Conservation (phyloP, 331 rosid species). For the Malus hybrid region DNA sequence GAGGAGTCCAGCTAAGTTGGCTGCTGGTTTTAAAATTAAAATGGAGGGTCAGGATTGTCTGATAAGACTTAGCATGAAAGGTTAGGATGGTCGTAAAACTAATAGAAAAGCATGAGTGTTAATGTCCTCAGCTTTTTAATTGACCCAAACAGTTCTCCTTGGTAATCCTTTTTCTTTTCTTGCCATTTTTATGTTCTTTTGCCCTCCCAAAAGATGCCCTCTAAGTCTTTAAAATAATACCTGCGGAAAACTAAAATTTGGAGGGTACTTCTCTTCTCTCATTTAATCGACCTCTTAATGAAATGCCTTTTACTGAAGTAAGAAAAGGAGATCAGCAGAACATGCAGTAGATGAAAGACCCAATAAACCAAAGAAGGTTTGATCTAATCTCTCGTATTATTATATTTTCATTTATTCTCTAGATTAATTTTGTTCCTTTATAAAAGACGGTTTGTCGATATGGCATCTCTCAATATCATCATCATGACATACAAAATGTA, state of each 20-base stretch:
- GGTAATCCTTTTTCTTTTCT: neutral
- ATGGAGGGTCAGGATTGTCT: slow-evolving; percentile 37
- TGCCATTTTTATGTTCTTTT: neutral
- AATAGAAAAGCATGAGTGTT: slow-evolving; percentile 29
- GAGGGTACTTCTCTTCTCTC: neutral
- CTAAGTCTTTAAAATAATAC: slow-evolving; percentile 22
- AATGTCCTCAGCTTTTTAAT: slow-evolving; percentile 49
- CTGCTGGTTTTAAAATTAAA: neutral
- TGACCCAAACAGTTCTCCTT: slow-evolving; percentile 12
- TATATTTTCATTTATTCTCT: neutral
- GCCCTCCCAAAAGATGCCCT: neutral
- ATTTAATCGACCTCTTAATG: neutral
- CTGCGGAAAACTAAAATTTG: slow-evolving; percentile 13
- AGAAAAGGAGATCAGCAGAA: neutral
- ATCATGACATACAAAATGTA: too few species aligned
- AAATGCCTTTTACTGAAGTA: neutral
- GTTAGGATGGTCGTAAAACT: slow-evolving; percentile 22
- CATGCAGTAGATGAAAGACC: neutral
- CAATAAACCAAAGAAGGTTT: neutral
- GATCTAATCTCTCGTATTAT: neutral
- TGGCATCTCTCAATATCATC: too few species aligned
- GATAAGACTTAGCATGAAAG: slow-evolving; percentile 26
- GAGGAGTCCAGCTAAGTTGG: slow-evolving; percentile 7
- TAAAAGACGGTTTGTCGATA: too few species aligned
- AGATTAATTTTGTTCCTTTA: too few species aligned